Conservation (phyloP, 345 rosid species). For the Psidium guajava region DNA sequence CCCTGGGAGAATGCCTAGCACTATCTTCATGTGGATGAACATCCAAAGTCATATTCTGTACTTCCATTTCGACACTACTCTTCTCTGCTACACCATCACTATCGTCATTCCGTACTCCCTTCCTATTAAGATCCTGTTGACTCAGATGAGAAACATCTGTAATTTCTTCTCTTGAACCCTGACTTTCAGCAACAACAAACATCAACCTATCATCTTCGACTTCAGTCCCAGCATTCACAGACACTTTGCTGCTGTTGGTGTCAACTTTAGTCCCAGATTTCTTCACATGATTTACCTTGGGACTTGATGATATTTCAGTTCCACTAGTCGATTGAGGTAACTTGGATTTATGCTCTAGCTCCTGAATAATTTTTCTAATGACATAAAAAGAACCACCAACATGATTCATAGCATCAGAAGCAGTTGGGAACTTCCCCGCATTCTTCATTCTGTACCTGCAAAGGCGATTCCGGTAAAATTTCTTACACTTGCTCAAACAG, state of each 20-base stretch:
- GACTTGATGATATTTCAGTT: background rate
- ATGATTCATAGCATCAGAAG: conserved; percentile 6
- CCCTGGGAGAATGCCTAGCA: background rate
- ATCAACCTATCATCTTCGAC: background rate
- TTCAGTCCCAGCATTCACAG: conserved; percentile 1
- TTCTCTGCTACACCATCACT: background rate
- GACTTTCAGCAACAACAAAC: background rate
- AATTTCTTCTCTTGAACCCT: background rate
- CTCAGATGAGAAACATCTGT: background rate
- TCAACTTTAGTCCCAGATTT: background rate
- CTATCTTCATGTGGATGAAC: background rate
- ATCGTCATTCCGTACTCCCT: background rate
- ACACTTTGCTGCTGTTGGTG: background rate
- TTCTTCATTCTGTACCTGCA: conserved; percentile 29
- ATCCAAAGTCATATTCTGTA: background rate
- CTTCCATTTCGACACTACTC: background rate
- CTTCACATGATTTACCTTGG: background rate
- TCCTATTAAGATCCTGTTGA: background rate
- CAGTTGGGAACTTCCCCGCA: conserved; percentile 32
- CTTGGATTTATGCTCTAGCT: conserved; percentile 20
- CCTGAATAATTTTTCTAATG: conserved; percentile 22
- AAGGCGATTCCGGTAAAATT: background rate
- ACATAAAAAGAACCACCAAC: conserved; percentile 35
- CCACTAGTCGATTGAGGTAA: conserved; percentile 1
- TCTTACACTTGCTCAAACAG: background rate